Evolutionary conservation across 305 asterid species (phyloP).

Genomic region (Fraxinus albicans): DNA sequence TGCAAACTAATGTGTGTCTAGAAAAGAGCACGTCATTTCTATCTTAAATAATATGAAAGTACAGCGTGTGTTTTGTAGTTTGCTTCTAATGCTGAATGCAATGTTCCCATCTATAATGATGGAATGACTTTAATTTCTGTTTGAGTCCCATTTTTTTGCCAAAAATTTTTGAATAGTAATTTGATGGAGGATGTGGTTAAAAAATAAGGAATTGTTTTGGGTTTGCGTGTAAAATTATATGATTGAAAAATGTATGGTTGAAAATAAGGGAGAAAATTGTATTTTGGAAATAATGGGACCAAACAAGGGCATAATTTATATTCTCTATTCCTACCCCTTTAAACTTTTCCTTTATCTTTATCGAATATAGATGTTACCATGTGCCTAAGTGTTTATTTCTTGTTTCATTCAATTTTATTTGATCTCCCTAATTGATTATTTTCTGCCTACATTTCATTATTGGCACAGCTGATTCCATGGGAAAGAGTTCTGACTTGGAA

Average conservation of each 20-base stretch:
- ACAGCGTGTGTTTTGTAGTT: not conserved
- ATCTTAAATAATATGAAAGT: not conserved
- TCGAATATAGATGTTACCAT: not conserved
- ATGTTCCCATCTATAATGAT: not conserved
- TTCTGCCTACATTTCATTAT: not conserved
- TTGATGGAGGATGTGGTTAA: no score
- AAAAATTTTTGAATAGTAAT: not conserved
- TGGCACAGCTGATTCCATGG: slow-evolving; percentile 18
- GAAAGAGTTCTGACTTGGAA: slow-evolving; percentile 17
- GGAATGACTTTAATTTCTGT: not conserved
- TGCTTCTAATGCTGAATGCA: not conserved
- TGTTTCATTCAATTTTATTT: not conserved
- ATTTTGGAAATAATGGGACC: not conserved
- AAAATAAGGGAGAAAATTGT: not conserved
- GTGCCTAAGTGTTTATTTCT: not conserved
- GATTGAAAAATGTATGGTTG: not conserved
- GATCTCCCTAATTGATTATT: slow-evolving; percentile 4
- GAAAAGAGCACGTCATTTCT: not conserved
- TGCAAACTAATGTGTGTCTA: not conserved
- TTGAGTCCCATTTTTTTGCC: no score
- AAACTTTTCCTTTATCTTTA: not conserved
- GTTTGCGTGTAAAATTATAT: not conserved
- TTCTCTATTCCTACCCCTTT: not conserved
- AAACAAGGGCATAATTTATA: not conserved
- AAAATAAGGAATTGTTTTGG: no score